Percentiles rank a stretch among this genome's conserved stretches.
These are phyloP conservation scores for Ceratobasidium papillatum DNA, from an alignment of 1,284 basidiomycete species.

Conservation along the genomic window DNA sequence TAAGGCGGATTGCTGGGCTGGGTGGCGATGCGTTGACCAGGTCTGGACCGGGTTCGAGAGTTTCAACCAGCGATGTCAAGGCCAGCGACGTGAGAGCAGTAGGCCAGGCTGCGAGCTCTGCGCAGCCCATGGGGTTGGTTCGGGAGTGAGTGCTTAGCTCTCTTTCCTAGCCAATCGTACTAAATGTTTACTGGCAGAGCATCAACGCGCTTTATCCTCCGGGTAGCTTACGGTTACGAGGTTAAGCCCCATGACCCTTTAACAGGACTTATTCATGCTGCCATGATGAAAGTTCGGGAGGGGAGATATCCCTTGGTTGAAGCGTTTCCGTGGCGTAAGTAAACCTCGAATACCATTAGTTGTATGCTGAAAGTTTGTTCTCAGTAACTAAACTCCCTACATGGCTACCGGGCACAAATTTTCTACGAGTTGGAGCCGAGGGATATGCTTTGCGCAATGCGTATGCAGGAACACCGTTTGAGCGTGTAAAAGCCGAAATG, in stretches of 20 bases:
- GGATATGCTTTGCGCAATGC: constrained; percentile 25
- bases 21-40: constrained; percentile 47
- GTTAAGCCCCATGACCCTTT: constrained; percentile 43
- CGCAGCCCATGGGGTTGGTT: constrained; percentile 28
- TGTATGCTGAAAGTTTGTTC: not conserved
- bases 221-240: constrained; percentile 42
- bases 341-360: not conserved
- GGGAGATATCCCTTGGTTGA: constrained; percentile 39
- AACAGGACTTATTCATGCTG: constrained; percentile 35
- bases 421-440: constrained; percentile 31
- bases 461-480: constrained; percentile 32
- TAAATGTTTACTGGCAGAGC: constrained; percentile 20
- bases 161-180: not conserved
- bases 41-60: not conserved
- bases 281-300: constrained; percentile 35
- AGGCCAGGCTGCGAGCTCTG: constrained; percentile 13
- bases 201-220: constrained; percentile 37
- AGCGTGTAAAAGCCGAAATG: constrained; percentile 39
- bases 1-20: constrained; percentile 49
- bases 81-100: constrained; percentile 4
- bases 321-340: constrained; percentile 41
- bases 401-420: constrained; percentile 34
- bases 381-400: constrained; percentile 26
- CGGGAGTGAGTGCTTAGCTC: constrained; percentile 18
- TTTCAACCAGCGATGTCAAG: not conserved